Evolutionary conservation across 2,329 filamentous ascomycete genomes (phyloP).

Genomic region (Colletotrichum camelliae): DNA sequence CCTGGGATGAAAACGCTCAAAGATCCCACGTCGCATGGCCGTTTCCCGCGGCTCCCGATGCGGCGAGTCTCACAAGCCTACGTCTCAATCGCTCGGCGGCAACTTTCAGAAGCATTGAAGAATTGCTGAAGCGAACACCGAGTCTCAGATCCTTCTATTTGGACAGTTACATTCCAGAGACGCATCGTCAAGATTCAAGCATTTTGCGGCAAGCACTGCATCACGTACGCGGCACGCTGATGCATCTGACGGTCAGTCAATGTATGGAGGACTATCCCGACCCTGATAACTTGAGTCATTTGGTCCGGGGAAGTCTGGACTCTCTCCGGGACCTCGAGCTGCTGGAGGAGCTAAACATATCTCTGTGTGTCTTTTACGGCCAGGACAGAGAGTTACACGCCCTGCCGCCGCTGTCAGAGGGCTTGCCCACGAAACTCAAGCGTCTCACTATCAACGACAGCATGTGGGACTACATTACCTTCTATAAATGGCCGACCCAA

Average conservation of each 20-base stretch:
- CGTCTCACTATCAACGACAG: background rate
- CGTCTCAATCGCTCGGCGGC: background rate
- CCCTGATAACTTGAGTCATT: background rate
- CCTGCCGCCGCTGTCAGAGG: background rate
- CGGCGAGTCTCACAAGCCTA: background rate
- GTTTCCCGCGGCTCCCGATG: background rate
- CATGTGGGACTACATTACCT: background rate
- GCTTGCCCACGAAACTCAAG: background rate
- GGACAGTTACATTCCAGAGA: background rate
- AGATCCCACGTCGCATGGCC: background rate
- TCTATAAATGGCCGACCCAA: background rate
- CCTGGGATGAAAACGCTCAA: background rate
- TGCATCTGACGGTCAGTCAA: background rate
- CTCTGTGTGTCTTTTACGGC: background rate
- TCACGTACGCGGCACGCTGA: background rate
- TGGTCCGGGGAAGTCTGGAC: background rate
- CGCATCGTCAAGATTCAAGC: background rate
- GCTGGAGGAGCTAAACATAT: background rate
- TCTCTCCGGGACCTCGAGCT: background rate
- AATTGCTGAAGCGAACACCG: background rate
- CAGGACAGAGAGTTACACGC: background rate
- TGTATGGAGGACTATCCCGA: too few species aligned
- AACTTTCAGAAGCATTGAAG: background rate
- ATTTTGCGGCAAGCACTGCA: background rate
- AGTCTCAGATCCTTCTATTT: background rate